Evolutionary conservation across 805 yeast genomes (phyloP).

Genomic region (Barnettozyma botsteinii): DNA sequence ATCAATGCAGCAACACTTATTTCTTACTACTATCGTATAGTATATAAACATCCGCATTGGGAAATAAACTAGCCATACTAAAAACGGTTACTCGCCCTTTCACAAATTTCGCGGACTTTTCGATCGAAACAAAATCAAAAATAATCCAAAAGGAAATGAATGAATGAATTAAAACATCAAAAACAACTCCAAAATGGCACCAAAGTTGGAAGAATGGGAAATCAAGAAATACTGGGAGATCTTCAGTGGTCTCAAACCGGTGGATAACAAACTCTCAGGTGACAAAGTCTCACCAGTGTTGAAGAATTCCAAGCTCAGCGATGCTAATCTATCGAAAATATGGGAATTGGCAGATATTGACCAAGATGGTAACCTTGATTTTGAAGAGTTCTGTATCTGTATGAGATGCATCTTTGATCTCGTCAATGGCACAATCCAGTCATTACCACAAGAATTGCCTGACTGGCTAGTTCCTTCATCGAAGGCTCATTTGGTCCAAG

Average conservation of each 20-base stretch:
- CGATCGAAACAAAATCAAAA: neutral
- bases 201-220: conserved; percentile 89
- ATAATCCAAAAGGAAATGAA: neutral
- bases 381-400: conserved; percentile 96
- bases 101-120: too few species aligned
- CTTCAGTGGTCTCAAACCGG: conserved; percentile 84
- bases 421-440: conserved; percentile 63
- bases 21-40: too few species aligned
- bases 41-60: too few species aligned
- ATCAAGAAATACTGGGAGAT: conserved; percentile 97
- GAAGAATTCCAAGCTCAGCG: conserved; percentile 80
- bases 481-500: conserved; percentile 79
- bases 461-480: conserved; percentile 90
- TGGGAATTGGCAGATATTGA: conserved; percentile 96
- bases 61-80: too few species aligned
- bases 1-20: too few species aligned
- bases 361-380: conserved; percentile 84
- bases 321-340: conserved; percentile 68
- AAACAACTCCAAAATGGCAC: conserved; percentile 27
- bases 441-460: conserved; percentile 72
- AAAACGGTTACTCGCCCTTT: too few species aligned
- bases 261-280: conserved; percentile 71
- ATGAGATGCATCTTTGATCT: conserved; percentile 92
- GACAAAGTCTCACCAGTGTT: conserved; percentile 81
- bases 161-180: neutral